phyloP scores from a whole-genome alignment of 106 monocot species.

The Allium sativum region DNA sequence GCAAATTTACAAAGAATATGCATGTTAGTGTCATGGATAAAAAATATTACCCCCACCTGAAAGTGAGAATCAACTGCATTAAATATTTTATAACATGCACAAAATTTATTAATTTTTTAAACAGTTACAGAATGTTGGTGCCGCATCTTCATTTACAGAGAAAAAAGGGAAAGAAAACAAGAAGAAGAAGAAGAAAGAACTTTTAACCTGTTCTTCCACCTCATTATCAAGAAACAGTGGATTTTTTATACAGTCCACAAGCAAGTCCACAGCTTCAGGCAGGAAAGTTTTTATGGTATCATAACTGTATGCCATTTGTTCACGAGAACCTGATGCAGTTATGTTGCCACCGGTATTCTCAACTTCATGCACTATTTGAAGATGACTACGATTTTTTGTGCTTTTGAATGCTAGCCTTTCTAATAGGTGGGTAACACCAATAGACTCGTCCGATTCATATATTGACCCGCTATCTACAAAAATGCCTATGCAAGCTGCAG shows the following conservation, averaged over 20 bases:
- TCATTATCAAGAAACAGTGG: constrained; percentile 61
- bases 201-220: constrained; percentile 60
- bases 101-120: too few species aligned
- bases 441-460: constrained; percentile 37
- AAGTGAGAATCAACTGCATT: too few species aligned
- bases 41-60: too few species aligned
- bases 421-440: constrained; percentile 50
- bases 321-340: constrained; percentile 51
- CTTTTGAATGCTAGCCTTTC: constrained; percentile 74
- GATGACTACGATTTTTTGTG: constrained; percentile 45
- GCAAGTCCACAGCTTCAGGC: constrained; percentile 47
- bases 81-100: too few species aligned
- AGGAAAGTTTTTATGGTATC: constrained; percentile 51
- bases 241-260: constrained; percentile 66
- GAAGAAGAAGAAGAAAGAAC: constrained; percentile 3
- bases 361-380: constrained; percentile 45
- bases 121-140: too few species aligned
- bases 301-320: constrained; percentile 75
- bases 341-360: constrained; percentile 69
- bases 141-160: too few species aligned
- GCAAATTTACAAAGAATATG: not conserved
- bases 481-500: constrained; percentile 64
- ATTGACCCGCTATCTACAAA: constrained; percentile 80
- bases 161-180: too few species aligned
- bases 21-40: too few species aligned